These are phyloP conservation scores for Austroboletus novae-zelandiae DNA, from an alignment of 1,284 basidiomycete genomes.

Conservation along the genomic window DNA sequence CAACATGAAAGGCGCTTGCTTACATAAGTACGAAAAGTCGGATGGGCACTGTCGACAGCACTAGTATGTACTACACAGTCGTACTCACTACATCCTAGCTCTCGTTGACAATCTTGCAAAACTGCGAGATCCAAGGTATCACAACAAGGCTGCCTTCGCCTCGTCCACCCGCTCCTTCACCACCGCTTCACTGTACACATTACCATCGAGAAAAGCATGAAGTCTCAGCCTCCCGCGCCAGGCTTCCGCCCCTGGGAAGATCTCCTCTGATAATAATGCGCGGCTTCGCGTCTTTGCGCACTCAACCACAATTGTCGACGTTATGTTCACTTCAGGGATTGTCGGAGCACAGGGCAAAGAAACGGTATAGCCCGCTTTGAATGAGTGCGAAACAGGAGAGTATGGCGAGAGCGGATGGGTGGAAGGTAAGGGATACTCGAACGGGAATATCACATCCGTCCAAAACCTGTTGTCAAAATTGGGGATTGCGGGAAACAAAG, in stretches of 20 bases:
- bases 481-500: neutral
- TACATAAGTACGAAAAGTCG: no score
- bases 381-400: neutral
- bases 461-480: neutral
- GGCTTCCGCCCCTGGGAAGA: constrained; percentile 43
- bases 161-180: constrained; percentile 46
- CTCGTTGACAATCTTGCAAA: no score
- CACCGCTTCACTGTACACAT: constrained; percentile 38
- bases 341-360: neutral
- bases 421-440: neutral
- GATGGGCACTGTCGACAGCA: no score
- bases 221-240: constrained; percentile 27
- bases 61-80: no score
- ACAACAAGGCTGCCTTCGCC: constrained; percentile 35
- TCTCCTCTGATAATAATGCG: constrained; percentile 30
- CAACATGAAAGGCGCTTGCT: neutral
- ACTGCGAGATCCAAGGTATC: no score
- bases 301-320: constrained; percentile 5
- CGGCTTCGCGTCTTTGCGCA: no score
- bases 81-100: no score
- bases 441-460: neutral
- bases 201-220: constrained; percentile 39
- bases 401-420: neutral
- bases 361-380: neutral
- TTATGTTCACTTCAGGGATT: neutral